Conservation (phyloP, 495 filamentous ascomycete genomes). For the Penicillium maclennaniae region DNA sequence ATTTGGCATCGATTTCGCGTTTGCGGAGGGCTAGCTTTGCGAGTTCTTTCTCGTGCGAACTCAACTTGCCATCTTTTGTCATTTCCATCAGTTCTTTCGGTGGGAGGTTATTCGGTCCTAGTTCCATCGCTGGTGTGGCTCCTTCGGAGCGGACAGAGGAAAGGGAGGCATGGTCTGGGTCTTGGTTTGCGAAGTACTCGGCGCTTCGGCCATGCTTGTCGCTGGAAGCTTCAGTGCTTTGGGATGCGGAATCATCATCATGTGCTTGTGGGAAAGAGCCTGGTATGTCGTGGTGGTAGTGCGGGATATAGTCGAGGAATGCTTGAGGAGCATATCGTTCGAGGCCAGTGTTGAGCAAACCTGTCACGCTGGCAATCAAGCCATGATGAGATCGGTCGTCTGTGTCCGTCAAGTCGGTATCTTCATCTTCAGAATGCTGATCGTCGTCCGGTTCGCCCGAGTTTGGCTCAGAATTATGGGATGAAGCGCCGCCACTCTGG, state of each 20-base stretch:
- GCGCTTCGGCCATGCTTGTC: conserved; percentile 8
- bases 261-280: conserved; percentile 19
- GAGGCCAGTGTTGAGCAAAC: conserved; percentile 36
- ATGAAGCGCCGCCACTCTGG: conserved; percentile 7
- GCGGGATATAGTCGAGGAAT: conserved; percentile 48
- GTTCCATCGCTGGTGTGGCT: conserved; percentile 17
- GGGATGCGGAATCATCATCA: background rate
- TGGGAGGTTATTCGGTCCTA: conserved; percentile 21
- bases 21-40: conserved; percentile 69
- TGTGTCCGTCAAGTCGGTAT: conserved; percentile 20
- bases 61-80: conserved; percentile 34
- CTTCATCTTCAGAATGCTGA: conserved; percentile 8
- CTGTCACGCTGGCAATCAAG: conserved; percentile 44
- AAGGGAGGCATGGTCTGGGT: conserved; percentile 12
- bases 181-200: background rate
- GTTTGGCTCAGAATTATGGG: conserved; percentile 10
- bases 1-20: conserved; percentile 64
- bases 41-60: conserved; percentile 67
- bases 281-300: conserved; percentile 23
- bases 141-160: conserved; percentile 24
- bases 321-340: conserved; percentile 44
- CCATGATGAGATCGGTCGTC: conserved; percentile 31
- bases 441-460: conserved; percentile 12
- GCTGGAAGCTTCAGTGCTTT: background rate
- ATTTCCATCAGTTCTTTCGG: conserved; percentile 26